Evolutionary conservation across 805 yeast genomes (phyloP), one percentile per base, ranked within the genome.

Genomic region (Wickerhamiella hasegawae): DNA sequence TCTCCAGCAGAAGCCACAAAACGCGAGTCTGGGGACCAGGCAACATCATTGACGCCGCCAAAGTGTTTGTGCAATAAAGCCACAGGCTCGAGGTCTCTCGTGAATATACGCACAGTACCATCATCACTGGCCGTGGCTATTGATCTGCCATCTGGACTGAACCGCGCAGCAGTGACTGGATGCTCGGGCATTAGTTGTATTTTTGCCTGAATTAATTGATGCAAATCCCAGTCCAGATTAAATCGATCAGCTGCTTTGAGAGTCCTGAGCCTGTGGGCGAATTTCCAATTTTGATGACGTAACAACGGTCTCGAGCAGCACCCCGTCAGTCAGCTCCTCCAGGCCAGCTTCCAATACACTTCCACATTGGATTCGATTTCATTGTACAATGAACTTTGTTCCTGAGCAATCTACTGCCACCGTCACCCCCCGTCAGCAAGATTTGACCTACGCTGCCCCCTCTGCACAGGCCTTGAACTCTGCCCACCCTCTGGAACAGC

Each of bases 1-100:
- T 87, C 95, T 0, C 93, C 77, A 1, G 78, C 90, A 0, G 93
- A 71, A 1, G 93, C 95, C 5, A 87, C 40, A 33, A 77, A 70
- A 34, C 63, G 60, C 10, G 78, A 66, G 51, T 79, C 76, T 2
- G 87, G 85, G 1, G 85, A 71, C 73, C 84, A 87, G 25, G 71
- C 68, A 1, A 90, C 46, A 40, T 76, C 84, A 11, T 85, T 76
- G 2, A 87, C 62, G 1, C 94, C 90, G 19, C 56, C 63, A 2
- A 69, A 53, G 51, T 87, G 94, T 1, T 84, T 85, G 8, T 43
- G 40, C 3, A 60, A 42, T 1, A 47, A 40, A 38, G 27, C 68
- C 45, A 59, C 39, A 19, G 60, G 45, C 5, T 46, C 40, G 2
- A 66, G 68, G 12, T 44, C 49, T 4, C 66, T 45, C 35, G 68